Evolutionary conservation across 2,329 filamentous ascomycete genomes (phyloP), one percentile per base, ranked within the genome.

Genomic region (Pseudocercospora fuligena): DNA sequence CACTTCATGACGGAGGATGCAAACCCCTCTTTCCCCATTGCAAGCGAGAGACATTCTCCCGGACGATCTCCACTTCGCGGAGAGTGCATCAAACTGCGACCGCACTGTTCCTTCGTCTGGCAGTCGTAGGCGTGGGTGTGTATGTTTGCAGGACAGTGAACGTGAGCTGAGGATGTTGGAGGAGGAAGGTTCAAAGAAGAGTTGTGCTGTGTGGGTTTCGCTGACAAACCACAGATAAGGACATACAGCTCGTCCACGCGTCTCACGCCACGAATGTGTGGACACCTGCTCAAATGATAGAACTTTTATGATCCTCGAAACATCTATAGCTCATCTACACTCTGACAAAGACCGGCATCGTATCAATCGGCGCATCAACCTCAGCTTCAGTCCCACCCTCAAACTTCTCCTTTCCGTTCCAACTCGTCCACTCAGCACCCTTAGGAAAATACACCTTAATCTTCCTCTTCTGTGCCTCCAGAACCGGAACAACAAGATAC

Each of bases 401-500:
- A 33, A 69, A 78, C 1, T 70, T 64, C 25, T 74, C 66, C 2
- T 78, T 72, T 1, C 75, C 74, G 54, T 78, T 78, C 69, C 80
- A 80, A 6, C 76, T 69, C 61, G 76, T 80, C 85, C 85, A 87
- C n/a, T 70, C 77, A 3, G 74, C 75, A 5, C 82, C 82, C 8
- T 64, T 69, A 0, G 88, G 87, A 25, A 90, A 75, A 73, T 90
- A 90, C 0, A 86, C 83, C 5, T 75, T 78, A 5, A 80, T 79
- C 36, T 74, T 81, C 12, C 75, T 78, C 71, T 83, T 76, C 0
- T 83, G 83, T 0, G 85, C 74, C n/a, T 80, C 73, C 63, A 90
- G 71, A 0, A 90, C 81, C 0, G 88, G 88, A 12, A 82, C 84
- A 7, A 85, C 82, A 14, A 90, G 78, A 72, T 89, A 90, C 73